These are phyloP conservation scores for Coemansia sp. DNA, from an alignment of 192 early-diverging fungal species.

Conservation along the genomic window DNA sequence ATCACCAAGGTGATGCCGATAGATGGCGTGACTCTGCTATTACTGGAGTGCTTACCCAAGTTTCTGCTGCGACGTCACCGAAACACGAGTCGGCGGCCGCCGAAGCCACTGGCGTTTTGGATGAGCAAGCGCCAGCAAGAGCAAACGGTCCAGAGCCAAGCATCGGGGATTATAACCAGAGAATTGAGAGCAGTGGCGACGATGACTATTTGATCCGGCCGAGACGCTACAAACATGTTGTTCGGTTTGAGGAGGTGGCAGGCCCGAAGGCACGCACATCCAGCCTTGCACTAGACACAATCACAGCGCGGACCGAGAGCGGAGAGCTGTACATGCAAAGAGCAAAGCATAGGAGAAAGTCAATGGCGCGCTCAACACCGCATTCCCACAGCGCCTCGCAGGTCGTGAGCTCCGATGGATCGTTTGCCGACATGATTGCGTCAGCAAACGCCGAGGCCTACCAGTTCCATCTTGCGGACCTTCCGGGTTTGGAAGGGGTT, in stretches of 20 bases:
- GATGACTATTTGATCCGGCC: slow-evolving; percentile 3
- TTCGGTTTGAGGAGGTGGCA: slow-evolving; percentile 12
- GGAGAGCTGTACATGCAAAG: not conserved
- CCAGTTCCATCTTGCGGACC: slow-evolving; percentile 7
- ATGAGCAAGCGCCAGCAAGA: not conserved
- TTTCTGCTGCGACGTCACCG: slow-evolving; percentile 19
- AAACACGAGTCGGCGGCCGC: slow-evolving; percentile 10
- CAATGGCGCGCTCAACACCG: slow-evolving; percentile 23
- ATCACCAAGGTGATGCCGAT: slow-evolving; percentile 7
- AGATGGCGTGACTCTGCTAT: slow-evolving; percentile 46
- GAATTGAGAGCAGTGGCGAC: slow-evolving; percentile 10
- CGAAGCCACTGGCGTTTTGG: not conserved
- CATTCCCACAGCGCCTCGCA: slow-evolving; percentile 35
- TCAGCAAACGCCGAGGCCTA: slow-evolving; percentile 19
- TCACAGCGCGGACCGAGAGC: slow-evolving; percentile 22
- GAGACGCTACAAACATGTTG: slow-evolving; percentile 10
- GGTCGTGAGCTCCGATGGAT: slow-evolving; percentile 35
- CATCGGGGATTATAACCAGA: not conserved
- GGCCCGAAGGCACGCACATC: slow-evolving; percentile 22
- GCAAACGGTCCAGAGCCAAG: not conserved
- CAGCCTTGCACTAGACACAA: slow-evolving; percentile 32
- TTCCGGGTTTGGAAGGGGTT: slow-evolving; percentile 31
- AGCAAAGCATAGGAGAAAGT: slow-evolving; percentile 3
- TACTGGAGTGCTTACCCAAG: slow-evolving; percentile 35
- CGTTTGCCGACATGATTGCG: slow-evolving; percentile 35